Percentiles rank a stretch among this genome's conserved stretches.
Conservation (phyloP, 1,284 basidiomycete species). For the Tilletia setariae region DNA sequence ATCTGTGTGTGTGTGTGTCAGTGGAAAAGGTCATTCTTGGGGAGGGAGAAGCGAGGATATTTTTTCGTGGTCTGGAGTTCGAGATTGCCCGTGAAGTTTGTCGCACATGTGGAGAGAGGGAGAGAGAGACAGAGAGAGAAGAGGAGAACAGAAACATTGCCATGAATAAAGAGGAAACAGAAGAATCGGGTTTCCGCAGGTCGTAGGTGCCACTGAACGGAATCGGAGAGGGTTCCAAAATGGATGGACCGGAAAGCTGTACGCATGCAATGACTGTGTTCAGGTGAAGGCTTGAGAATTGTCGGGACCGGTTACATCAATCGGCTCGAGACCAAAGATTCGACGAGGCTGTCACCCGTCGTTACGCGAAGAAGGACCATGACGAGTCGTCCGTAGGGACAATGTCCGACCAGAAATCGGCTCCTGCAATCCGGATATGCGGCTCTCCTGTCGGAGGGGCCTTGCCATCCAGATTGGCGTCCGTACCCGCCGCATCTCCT, state of each 20-base stretch:
- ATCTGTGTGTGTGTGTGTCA: no score
- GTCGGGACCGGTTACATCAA: no score
- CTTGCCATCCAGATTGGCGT: background rate
- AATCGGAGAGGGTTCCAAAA: no score
- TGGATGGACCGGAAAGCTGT: no score
- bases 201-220: no score
- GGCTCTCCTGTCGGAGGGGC: background rate
- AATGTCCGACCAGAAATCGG: conserved; percentile 12
- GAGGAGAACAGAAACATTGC: background rate
- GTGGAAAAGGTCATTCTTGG: no score
- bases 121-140: background rate
- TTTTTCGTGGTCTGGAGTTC: background rate
- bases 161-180: background rate
- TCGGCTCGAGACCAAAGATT: no score
- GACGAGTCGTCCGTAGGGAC: conserved; percentile 5
- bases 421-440: conserved; percentile 1
- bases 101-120: background rate
- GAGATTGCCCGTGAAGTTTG: background rate
- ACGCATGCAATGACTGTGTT: no score
- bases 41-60: background rate
- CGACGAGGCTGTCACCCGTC: no score
- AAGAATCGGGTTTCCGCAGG: background rate
- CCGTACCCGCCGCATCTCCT: background rate
- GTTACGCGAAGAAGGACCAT: conserved; percentile 5
- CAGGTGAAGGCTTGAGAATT: no score